A percentile compares a stretch with the other conserved stretches of the same genome.
phyloP scores from a whole-genome alignment of 345 rosid genomes.

The Salix dunnii region DNA sequence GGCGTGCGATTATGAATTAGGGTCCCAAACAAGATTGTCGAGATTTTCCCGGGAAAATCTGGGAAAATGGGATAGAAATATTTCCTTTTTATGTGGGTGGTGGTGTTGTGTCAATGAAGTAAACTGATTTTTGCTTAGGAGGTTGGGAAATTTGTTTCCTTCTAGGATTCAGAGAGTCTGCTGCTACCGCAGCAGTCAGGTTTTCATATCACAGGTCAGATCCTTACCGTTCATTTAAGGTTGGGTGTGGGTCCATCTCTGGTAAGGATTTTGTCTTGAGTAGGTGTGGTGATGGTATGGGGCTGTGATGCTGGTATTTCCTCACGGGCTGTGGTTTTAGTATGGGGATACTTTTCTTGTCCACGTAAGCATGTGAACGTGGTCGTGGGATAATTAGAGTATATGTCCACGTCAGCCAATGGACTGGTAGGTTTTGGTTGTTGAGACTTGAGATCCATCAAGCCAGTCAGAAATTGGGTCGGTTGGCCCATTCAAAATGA shows the following conservation, averaged over 20 bases:
- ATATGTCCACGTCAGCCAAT: not conserved
- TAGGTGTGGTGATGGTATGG: not conserved
- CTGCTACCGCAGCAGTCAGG: not conserved
- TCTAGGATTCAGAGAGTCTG: not conserved
- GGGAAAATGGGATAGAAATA: not conserved
- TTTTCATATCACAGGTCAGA: not conserved
- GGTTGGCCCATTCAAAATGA: not conserved
- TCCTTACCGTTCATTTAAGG: not conserved
- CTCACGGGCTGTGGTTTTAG: not conserved
- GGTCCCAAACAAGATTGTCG: not conserved
- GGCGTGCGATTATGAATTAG: not conserved
- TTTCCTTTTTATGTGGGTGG: not conserved
- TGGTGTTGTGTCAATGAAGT: not conserved
- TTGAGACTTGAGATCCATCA: not conserved
- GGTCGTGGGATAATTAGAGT: not conserved
- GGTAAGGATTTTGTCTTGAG: not conserved
- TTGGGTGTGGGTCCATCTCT: not conserved
- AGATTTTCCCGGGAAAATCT: slow-evolving; percentile 9
- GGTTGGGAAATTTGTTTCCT: slow-evolving; percentile 14
- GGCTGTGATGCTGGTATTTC: not conserved
- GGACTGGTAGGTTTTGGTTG: slow-evolving; percentile 2
- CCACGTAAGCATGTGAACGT: not conserved
- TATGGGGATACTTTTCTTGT: not conserved
- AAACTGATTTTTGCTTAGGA: slow-evolving; percentile 9
- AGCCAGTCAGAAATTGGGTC: not conserved